Percentiles rank a stretch among this genome's conserved stretches.
phyloP scores from a whole-genome alignment of 495 filamentous ascomycete genomes.

The Penicillium verhagenii region DNA sequence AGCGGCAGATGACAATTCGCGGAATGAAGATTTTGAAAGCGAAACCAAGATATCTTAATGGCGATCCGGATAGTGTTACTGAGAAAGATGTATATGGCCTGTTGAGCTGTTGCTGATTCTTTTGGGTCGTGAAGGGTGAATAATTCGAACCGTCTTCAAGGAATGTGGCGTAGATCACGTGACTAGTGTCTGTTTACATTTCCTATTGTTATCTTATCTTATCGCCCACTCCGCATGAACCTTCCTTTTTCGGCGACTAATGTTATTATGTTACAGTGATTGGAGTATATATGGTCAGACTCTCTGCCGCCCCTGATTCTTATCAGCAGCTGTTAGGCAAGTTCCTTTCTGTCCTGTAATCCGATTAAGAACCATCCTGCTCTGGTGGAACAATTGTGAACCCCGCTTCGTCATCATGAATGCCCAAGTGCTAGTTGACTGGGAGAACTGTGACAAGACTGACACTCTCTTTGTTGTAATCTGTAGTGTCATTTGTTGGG shows the following conservation, averaged over 20 bases:
- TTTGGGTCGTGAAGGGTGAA: too few species aligned
- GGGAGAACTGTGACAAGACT: conserved; percentile 32
- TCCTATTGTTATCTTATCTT: too few species aligned
- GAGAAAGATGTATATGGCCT: too few species aligned
- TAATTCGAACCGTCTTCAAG: too few species aligned
- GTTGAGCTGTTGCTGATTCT: too few species aligned
- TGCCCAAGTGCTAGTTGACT: neutral
- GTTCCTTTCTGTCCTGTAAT: neutral
- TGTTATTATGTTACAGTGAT: too few species aligned
- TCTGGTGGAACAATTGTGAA: neutral
- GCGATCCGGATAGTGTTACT: too few species aligned
- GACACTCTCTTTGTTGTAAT: conserved; percentile 32
- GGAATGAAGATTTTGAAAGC: too few species aligned
- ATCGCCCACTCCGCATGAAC: neutral
- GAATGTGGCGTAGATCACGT: too few species aligned
- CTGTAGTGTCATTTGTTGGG: neutral
- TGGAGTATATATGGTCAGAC: neutral
- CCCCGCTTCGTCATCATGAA: neutral
- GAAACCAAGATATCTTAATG: too few species aligned
- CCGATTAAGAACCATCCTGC: neutral
- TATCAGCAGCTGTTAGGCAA: neutral
- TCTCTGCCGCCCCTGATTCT: neutral
- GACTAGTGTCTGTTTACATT: too few species aligned
- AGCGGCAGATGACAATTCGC: too few species aligned
- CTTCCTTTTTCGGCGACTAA: neutral